Base-by-base conservation (phyloP, 176 grass and related monocot genomes). In the Aegilops sharonensis region DNA sequence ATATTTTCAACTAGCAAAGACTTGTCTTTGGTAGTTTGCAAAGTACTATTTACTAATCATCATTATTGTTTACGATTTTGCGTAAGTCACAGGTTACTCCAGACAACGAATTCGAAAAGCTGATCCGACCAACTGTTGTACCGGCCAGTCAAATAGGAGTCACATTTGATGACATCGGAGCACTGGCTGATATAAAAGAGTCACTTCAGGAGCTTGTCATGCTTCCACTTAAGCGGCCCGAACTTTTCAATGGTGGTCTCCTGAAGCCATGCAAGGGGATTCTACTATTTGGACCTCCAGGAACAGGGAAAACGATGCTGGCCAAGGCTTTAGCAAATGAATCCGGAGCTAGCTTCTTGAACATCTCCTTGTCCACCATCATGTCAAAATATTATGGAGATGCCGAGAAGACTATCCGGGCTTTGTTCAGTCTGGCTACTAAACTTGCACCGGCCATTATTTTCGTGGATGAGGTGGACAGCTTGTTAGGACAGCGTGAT, bases 251-350 rank as follows among this genome's bases (percentile, higher is more conserved):
- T 80, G 92, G 89, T 69, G 94, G 94, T 70, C 88, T 95, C n/a
- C 71, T 95, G 75, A 95, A 93, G 78, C 94, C 91, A 67, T 95
- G 94, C 61, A 86, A 87, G 84, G 94, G 94, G 24, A 93, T 95
- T 78, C 78, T 95, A 68, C 78, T 95, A 23, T 95, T 95, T 76
- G 94, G 94, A 21, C 94, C 94, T 75, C 89, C 94, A 89, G 94
- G 94, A 77, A 95, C 94, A 3, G 94, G 94, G 67, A 95, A 95
- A 79, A 95, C 94, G 2, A 95, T 95, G 94, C 91, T 93, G 17
- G 94, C 94, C 32, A 95, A 95, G 83, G 94, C 94, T 80, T 89
- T 95, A 72, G 94, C 89, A 85, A 93, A 93, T 65, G 91, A 93
- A 83, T 89, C 94, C 17, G 87, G 94, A 9, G 91, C 94, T 39